These are phyloP conservation scores for Deinandra increscens DNA, from an alignment of 129 eudicot genomes.

Conservation along the genomic window DNA sequence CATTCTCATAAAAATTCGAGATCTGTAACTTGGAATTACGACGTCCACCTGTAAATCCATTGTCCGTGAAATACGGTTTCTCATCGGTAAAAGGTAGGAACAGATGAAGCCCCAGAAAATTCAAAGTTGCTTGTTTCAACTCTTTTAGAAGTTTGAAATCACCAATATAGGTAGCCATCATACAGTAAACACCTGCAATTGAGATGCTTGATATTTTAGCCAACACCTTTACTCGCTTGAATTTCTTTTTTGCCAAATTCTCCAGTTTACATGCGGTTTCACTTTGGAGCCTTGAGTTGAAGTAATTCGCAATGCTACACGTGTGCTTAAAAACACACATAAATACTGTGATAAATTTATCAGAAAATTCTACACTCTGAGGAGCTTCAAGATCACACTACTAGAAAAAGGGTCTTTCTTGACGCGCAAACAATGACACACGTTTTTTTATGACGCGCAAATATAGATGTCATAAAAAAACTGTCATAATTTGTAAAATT, in stretches of 20 bases:
- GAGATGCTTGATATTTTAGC: neutral
- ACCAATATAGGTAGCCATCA: constrained; percentile 5
- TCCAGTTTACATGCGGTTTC: neutral
- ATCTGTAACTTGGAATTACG: neutral
- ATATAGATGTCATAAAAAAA: no score
- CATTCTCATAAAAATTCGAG: no score
- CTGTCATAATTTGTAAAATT: no score
- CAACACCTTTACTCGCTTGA: neutral
- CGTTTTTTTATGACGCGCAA: no score
- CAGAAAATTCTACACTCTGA: neutral
- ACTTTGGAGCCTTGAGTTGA: neutral
- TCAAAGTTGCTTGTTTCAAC: neutral
- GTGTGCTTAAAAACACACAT: neutral
- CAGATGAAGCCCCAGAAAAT: neutral
- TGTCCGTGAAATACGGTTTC: neutral
- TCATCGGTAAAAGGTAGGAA: neutral
- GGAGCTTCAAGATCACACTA: no score
- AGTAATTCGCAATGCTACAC: no score
- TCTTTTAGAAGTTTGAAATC: neutral
- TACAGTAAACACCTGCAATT: neutral
- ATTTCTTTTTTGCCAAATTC: neutral
- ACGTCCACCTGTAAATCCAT: neutral
- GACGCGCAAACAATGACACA: no score
- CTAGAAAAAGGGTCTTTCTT: no score
- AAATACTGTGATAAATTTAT: neutral